A percentile compares a stretch with the other conserved stretches of the same genome.
Conservation (phyloP, 345 rosid species). For the Citrus unshiu region DNA sequence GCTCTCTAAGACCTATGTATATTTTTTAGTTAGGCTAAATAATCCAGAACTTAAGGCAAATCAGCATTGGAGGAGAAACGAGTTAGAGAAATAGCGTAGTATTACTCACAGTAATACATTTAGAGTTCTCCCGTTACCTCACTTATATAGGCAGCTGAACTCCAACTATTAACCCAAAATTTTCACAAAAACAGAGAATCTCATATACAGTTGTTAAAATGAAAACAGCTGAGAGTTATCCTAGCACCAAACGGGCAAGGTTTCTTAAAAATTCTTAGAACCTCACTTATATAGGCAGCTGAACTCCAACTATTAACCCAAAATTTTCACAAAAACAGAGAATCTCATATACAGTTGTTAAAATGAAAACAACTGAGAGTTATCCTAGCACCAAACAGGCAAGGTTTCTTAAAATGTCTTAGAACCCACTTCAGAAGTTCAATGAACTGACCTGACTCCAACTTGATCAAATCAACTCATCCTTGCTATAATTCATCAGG, state of each 20-base stretch:
- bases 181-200: too few relatives aligned
- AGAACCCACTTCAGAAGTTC: constrained; percentile 21
- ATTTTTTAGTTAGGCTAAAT: background rate
- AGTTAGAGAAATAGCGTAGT: background rate
- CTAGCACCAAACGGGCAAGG: too few relatives aligned
- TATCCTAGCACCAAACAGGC: background rate
- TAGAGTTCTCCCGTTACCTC: background rate
- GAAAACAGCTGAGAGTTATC: too few relatives aligned
- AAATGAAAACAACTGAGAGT: background rate
- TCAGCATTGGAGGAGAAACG: background rate
- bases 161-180: too few relatives aligned
- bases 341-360: background rate
- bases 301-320: background rate
- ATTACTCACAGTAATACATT: background rate
- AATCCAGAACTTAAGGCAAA: background rate
- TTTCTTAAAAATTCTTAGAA: too few relatives aligned
- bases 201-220: too few relatives aligned
- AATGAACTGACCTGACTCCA: constrained; percentile 29
- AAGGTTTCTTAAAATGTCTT: constrained; percentile 6
- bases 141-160: background rate
- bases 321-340: background rate
- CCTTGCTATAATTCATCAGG: constrained; percentile 28
- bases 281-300: too few relatives aligned
- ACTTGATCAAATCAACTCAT: constrained; percentile 34
- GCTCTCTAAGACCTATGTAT: too few relatives aligned